These are phyloP conservation scores for Nakaseomyces glabratus DNA, from an alignment of 1,139 yeast genomes.

Conservation along the genomic window DNA sequence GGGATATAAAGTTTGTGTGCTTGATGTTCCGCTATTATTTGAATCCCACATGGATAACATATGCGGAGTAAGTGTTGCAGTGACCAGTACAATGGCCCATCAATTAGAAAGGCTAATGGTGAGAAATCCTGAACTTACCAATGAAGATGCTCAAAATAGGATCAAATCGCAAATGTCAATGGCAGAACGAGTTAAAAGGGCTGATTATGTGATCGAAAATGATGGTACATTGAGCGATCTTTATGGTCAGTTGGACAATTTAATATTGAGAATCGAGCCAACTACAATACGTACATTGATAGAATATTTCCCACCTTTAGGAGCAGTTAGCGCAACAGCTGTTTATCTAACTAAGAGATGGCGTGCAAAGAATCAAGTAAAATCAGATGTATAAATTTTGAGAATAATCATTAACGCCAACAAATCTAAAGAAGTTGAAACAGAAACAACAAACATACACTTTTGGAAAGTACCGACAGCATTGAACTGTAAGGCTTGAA, in stretches of 20 bases:
- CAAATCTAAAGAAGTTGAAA: too few relatives aligned
- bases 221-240: slow-evolving; percentile 44
- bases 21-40: slow-evolving; percentile 86
- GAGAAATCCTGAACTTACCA: slow-evolving; percentile 60
- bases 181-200: slow-evolving; percentile 44
- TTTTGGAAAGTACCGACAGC: too few relatives aligned
- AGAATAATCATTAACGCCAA: too few relatives aligned
- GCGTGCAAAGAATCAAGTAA: slow-evolving; percentile 2
- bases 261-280: slow-evolving; percentile 43
- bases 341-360: slow-evolving; percentile 19
- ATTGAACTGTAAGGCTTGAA: too few relatives aligned
- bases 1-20: slow-evolving; percentile 48
- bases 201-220: slow-evolving; percentile 67
- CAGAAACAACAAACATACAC: too few relatives aligned
- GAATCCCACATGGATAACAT: slow-evolving; percentile 64
- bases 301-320: slow-evolving; percentile 51
- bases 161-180: slow-evolving; percentile 71
- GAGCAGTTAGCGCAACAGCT: slow-evolving; percentile 44
- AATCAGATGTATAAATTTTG: background rate
- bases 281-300: slow-evolving; percentile 32
- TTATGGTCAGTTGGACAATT: slow-evolving; percentile 38
- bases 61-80: slow-evolving; percentile 68
- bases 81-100: slow-evolving; percentile 43
- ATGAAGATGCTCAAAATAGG: slow-evolving; percentile 62
- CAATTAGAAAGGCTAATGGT: slow-evolving; percentile 56